Conservation (phyloP, 352 stramenopile genomes). For the Phytopythium oedochilum region DNA sequence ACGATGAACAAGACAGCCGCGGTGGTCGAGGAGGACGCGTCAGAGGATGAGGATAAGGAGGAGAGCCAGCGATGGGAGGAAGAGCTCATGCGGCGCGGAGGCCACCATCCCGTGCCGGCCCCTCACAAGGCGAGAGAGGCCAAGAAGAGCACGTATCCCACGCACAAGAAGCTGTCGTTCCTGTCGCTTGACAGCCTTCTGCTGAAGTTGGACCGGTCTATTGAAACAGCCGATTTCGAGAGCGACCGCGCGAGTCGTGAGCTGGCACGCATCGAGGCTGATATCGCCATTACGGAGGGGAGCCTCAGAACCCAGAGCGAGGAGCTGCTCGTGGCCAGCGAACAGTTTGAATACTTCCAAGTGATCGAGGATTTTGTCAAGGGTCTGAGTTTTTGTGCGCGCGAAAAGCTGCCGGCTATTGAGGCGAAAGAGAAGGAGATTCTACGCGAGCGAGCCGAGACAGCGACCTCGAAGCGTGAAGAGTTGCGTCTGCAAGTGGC, state of each 20-base stretch:
- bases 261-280: constrained; percentile 44
- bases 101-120: constrained; percentile 19
- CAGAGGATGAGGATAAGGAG: constrained; percentile 38
- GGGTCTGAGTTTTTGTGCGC: constrained; percentile 66
- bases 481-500: neutral
- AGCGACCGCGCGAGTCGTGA: constrained; percentile 44
- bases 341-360: constrained; percentile 80
- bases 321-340: constrained; percentile 45
- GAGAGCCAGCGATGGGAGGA: constrained; percentile 64
- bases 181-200: constrained; percentile 48
- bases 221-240: constrained; percentile 41
- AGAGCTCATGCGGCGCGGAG: constrained; percentile 71
- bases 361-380: constrained; percentile 73
- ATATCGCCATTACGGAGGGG: constrained; percentile 36
- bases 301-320: constrained; percentile 36
- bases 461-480: neutral
- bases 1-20: constrained; percentile 34
- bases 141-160: constrained; percentile 37
- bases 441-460: constrained; percentile 11
- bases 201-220: constrained; percentile 37
- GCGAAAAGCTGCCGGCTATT: constrained; percentile 56
- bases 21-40: constrained; percentile 39
- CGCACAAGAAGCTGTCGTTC: constrained; percentile 33
- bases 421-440: constrained; percentile 36
- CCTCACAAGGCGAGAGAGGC: constrained; percentile 7